These are phyloP conservation scores for Dictyostelium capitatum DNA, from an alignment of 78 protist species.

Conservation along the genomic window DNA sequence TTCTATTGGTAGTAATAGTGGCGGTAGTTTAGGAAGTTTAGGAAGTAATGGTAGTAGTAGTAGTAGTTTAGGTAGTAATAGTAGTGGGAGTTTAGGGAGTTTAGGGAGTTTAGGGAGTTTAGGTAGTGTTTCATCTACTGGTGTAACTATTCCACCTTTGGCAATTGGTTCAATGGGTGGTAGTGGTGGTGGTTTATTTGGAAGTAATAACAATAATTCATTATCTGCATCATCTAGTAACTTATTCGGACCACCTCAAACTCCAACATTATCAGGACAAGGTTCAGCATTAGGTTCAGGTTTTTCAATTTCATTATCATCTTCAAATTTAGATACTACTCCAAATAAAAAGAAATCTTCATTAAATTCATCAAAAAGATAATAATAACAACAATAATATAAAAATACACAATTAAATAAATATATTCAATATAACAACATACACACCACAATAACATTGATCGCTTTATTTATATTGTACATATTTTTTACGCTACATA, in stretches of 20 bases:
- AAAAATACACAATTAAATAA: too few species aligned
- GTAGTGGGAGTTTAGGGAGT: background rate
- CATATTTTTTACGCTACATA: too few species aligned
- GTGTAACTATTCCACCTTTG: background rate
- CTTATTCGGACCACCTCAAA: slow-evolving; percentile 46
- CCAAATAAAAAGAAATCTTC: slow-evolving; percentile 11
- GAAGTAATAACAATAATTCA: background rate
- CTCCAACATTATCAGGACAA: slow-evolving; percentile 44
- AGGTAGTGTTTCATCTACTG: background rate
- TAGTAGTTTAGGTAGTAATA: background rate
- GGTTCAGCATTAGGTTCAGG: slow-evolving; percentile 24
- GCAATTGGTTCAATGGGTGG: background rate
- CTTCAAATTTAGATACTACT: slow-evolving; percentile 21
- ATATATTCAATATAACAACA: too few species aligned
- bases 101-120: background rate
- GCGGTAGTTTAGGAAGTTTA: background rate
- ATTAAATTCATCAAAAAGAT: slow-evolving; percentile 2
- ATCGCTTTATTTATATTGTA: too few species aligned
- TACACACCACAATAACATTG: too few species aligned
- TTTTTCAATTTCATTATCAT: slow-evolving; percentile 37
- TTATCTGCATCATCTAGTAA: background rate
- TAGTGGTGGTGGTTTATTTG: background rate
- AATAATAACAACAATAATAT: background rate
- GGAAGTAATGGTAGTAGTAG: background rate
- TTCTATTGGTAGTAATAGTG: background rate